These are phyloP conservation scores for Cystoderma amianthinum DNA, from an alignment of 768 basidiomycete species.

Conservation along the genomic window DNA sequence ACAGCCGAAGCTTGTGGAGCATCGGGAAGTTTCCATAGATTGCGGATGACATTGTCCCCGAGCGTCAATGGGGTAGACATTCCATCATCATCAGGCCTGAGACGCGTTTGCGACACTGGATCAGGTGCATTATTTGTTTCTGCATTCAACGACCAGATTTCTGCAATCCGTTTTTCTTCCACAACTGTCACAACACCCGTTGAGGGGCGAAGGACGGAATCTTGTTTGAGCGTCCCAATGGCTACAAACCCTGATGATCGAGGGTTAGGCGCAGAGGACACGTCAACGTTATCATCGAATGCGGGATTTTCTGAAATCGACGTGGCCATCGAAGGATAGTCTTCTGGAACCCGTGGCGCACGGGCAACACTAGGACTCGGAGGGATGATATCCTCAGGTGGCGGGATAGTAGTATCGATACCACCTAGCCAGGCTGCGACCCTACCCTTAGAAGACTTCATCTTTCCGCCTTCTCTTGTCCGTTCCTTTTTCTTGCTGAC, in stretches of 20 bases:
- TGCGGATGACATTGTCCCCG: background rate
- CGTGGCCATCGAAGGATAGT: background rate
- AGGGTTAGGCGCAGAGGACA: constrained; percentile 49
- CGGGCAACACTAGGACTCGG: constrained; percentile 28
- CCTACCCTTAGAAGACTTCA: constrained; percentile 52
- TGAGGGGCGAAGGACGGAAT: constrained; percentile 25
- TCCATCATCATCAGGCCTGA: background rate
- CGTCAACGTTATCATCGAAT: constrained; percentile 17
- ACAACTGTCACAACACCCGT: constrained; percentile 27
- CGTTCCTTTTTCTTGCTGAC: constrained; percentile 14
- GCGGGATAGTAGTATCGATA: constrained; percentile 52
- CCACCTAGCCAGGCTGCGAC: constrained; percentile 76
- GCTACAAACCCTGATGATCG: constrained; percentile 75
- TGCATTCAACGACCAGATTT: constrained; percentile 26
- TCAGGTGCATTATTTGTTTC: constrained; percentile 1
- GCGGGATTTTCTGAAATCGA: background rate
- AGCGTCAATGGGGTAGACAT: background rate
- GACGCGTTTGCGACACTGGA: too few species aligned
- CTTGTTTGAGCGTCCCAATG: constrained; percentile 45
- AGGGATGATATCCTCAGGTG: constrained; percentile 39
- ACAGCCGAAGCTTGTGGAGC: background rate
- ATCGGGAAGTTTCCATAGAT: background rate
- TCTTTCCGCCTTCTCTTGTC: constrained; percentile 17
- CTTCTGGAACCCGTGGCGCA: background rate
- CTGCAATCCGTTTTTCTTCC: constrained; percentile 29